phyloP scores from a whole-genome alignment of 345 rosid genomes.

The Citrus inodora region DNA sequence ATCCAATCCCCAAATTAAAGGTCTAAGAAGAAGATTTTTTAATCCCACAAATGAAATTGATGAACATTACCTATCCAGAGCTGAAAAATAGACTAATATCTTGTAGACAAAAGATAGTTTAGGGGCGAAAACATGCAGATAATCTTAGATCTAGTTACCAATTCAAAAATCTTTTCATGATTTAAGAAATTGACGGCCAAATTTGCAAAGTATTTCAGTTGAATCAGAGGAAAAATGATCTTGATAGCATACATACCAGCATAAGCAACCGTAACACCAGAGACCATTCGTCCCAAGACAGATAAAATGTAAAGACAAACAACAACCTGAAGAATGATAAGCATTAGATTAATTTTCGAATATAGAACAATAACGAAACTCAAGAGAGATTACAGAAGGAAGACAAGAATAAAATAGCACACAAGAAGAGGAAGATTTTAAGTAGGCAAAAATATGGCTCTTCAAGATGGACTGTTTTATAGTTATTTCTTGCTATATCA shows the following conservation, averaged over 20 bases:
- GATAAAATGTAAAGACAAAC: slow-evolving; percentile 72
- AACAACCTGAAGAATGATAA: slow-evolving; percentile 54
- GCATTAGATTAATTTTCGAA: not conserved
- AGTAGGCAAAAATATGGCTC: not conserved
- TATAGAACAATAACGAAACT: not conserved
- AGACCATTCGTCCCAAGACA: slow-evolving; percentile 69
- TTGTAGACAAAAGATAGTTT: not conserved
- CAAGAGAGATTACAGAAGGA: not conserved
- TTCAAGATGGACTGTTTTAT: not conserved
- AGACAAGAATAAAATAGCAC: not conserved
- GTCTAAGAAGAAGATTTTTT: not conserved
- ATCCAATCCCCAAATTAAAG: not conserved
- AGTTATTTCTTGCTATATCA: not conserved
- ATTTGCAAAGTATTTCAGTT: not conserved
- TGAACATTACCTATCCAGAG: not conserved
- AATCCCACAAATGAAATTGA: too few relatives aligned
- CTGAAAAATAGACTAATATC: not conserved
- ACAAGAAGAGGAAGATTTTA: not conserved
- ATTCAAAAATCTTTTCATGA: not conserved
- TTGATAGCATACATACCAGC: slow-evolving; percentile 56
- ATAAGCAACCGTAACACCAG: slow-evolving; percentile 88
- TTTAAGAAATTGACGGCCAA: not conserved
- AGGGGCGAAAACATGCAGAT: not conserved
- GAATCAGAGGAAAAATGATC: not conserved
- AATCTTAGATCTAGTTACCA: not conserved